Percentiles rank a stretch among this genome's conserved stretches.
Evolutionary conservation across 1,139 yeast genomes (phyloP).

Genomic region (Nakaseomyces sp.): DNA sequence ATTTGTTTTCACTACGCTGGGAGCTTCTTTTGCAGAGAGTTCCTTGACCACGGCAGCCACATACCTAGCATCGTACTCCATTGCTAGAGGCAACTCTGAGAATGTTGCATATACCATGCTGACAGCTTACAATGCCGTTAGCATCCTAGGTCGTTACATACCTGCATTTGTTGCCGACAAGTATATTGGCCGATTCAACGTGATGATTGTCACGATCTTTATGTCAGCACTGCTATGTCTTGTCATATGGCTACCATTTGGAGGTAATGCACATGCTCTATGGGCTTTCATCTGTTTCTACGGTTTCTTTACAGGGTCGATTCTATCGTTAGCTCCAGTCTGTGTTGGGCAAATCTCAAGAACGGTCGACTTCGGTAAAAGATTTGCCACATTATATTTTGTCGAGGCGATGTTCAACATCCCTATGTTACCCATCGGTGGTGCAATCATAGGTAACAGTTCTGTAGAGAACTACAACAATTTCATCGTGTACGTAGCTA

Average conservation of each 20-base stretch:
- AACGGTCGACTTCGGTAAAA: constrained; percentile 42
- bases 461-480: constrained; percentile 26
- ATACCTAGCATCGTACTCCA: constrained; percentile 25
- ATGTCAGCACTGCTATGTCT: constrained; percentile 34
- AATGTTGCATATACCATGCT: constrained; percentile 43
- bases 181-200: constrained; percentile 48
- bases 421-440: constrained; percentile 43
- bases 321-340: constrained; percentile 40
- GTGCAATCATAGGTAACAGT: constrained; percentile 38
- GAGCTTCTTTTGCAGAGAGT: constrained; percentile 45
- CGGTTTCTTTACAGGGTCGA: constrained; percentile 32
- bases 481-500: constrained; percentile 23
- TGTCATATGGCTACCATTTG: constrained; percentile 33
- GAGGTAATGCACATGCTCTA: constrained; percentile 25
- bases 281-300: constrained; percentile 32
- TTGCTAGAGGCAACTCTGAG: constrained; percentile 39
- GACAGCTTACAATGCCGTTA: constrained; percentile 51
- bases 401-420: constrained; percentile 39
- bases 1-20: constrained; percentile 36
- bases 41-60: constrained; percentile 41
- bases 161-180: constrained; percentile 50
- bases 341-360: constrained; percentile 43
- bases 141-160: constrained; percentile 50
- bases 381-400: constrained; percentile 43
- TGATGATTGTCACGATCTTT: constrained; percentile 38